Base-by-base conservation (phyloP, 257 asterid species). In the Phtheirospermum japonicum region DNA sequence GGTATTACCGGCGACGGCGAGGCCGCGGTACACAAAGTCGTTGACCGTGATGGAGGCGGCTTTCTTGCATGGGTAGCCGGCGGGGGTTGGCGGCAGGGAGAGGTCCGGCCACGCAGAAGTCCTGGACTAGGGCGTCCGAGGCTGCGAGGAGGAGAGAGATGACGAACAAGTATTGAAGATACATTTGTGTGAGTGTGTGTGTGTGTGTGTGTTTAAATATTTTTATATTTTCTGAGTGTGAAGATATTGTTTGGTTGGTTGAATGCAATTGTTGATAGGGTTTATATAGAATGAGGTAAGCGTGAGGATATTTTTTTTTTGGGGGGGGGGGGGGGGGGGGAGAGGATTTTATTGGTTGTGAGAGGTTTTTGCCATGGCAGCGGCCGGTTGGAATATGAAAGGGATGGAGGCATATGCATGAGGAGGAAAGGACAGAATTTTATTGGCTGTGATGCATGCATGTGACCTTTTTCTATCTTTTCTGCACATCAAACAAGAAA, bases 21-120 rank as follows among this genome's bases (percentile, higher is more conserved):
- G 80, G 53, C 87, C 80, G 33, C 67, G 73, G 82, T 8, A 90
- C 26, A 68, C 82, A 69, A 85, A 87, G 58, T 85, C 95, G 1
- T 66, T 64, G n/a, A 76, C 92, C 0, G 78, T 77, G 18, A 90
- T 85, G 0, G 14, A 0, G 18, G 81, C 3, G 9, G 73, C 12
- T 2, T 80, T 85, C 82, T 90, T 90, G 93, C 97, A 87, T 0
- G 96, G 78, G 80, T 81, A 87, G 51, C 97, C 97, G 52, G 90
- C 78, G 30, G 95, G 97, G 20, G 74, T 65, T 0, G 74, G 39
- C 3, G 90, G 81, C 4, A 54, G 53, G 31, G 73, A 39, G 7
- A 85, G 78, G 79, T 90, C n/a, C 97, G 2, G 85, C 97, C 0
- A 90, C 93, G 61, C 97, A 90, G 77, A 87, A 90, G 78, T 90